phyloP scores from a whole-genome alignment of 371 early-diverging fungal species.

The Mucor circinelloides region DNA sequence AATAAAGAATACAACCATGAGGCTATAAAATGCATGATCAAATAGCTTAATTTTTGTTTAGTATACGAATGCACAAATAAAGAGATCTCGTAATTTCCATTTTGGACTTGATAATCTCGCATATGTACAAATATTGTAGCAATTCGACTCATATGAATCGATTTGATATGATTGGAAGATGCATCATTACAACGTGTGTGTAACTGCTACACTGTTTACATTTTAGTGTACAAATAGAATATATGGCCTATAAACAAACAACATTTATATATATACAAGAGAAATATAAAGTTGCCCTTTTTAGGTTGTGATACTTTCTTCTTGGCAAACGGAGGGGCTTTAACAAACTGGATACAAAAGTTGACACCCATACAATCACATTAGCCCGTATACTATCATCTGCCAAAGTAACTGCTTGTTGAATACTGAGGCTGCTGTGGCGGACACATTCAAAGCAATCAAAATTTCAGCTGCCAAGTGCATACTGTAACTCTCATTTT shows the following conservation, averaged over 20 bases:
- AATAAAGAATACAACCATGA: neutral
- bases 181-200: neutral
- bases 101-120: constrained; percentile 6
- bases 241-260: neutral
- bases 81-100: constrained; percentile 7
- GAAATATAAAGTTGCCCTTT: neutral
- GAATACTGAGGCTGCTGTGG: neutral
- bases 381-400: neutral
- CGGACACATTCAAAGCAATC: neutral
- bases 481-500: no score
- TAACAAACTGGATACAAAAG: neutral
- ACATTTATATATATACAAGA: neutral
- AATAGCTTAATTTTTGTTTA: neutral
- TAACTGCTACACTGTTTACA: neutral
- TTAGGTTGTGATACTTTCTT: neutral
- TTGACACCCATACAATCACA: neutral
- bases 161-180: neutral
- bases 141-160: neutral
- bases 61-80: neutral
- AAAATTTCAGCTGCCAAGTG: no score
- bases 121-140: neutral
- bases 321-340: neutral
- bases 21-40: constrained; percentile 1
- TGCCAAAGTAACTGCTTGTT: neutral
- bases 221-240: neutral